Conservation (phyloP, 1,284 basidiomycete genomes). For the Chalciporus sp. region DNA sequence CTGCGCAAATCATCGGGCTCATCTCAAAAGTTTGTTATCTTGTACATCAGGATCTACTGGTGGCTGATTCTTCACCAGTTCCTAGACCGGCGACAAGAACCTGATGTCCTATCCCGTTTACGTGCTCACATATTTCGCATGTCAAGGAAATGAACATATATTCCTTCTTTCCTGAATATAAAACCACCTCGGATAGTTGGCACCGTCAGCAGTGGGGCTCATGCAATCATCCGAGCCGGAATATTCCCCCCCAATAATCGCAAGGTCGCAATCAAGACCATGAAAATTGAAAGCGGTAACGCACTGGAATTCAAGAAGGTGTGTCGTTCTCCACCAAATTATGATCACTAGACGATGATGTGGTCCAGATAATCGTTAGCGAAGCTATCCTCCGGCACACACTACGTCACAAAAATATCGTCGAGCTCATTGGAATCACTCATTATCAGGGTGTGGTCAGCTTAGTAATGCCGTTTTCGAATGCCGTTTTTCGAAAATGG, state of each 20-base stretch:
- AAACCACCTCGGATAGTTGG: neutral
- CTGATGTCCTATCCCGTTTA: conserved; percentile 14
- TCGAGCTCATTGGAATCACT: conserved; percentile 28
- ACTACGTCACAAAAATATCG: conserved; percentile 29
- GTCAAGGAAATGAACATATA: conserved; percentile 31
- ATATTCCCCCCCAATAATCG: neutral
- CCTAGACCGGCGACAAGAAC: conserved; percentile 7
- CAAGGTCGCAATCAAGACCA: conserved; percentile 23
- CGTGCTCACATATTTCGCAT: conserved; percentile 29
- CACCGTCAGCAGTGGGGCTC: too few species aligned
- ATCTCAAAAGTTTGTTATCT: conserved; percentile 24
- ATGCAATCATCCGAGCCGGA: too few species aligned
- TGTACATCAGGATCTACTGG: neutral
- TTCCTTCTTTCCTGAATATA: conserved; percentile 23
- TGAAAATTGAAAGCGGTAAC: neutral
- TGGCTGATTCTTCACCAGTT: conserved; percentile 12
- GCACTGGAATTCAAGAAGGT: conserved; percentile 8
- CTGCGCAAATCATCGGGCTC: conserved; percentile 24
- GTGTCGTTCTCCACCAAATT: neutral
- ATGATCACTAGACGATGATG: conserved; percentile 3
- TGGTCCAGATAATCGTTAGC: conserved; percentile 24
- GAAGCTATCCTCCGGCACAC: conserved; percentile 35
- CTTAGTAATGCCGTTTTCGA: conserved; percentile 42
- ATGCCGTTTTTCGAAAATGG: conserved; percentile 41
- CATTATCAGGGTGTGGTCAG: conserved; percentile 19